phyloP scores from a whole-genome alignment of 169 alveolate genomes.

The Perkinsus olseni region DNA sequence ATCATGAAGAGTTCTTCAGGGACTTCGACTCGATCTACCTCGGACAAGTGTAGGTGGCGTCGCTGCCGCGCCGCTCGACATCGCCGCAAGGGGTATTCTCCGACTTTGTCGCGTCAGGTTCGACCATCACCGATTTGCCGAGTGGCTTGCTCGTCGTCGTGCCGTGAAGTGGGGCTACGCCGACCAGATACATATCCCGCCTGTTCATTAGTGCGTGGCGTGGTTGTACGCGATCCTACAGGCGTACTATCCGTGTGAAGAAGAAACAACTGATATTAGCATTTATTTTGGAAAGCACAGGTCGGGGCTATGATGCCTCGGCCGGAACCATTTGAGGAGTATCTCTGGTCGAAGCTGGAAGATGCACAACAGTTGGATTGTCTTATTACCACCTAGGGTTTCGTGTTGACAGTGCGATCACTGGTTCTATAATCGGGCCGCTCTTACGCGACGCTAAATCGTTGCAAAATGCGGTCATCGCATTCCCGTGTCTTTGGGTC shows the following conservation, averaged over 20 bases:
- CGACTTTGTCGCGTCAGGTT: background rate
- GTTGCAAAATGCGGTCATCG: too few species aligned
- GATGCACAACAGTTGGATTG: background rate
- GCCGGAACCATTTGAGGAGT: background rate
- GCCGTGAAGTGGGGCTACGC: background rate
- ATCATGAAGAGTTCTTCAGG: background rate
- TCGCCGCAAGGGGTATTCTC: too few species aligned
- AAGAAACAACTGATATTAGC: background rate
- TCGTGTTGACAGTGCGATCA: too few species aligned
- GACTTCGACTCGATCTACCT: background rate
- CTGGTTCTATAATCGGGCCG: too few species aligned
- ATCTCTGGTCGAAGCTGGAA: background rate
- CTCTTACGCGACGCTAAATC: too few species aligned
- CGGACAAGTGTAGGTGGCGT: background rate
- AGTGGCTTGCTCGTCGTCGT: background rate
- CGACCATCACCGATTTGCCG: background rate
- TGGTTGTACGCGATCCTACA: background rate
- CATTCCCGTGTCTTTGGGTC: too few species aligned
- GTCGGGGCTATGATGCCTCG: background rate
- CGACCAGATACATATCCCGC: background rate
- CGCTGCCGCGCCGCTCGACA: background rate
- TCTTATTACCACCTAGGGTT: too few species aligned
- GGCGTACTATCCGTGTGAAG: background rate
- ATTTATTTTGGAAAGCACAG: background rate
- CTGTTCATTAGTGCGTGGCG: background rate